phyloP scores from a whole-genome alignment of 78 protist species.

The Planoprotostelium fungivorum region DNA sequence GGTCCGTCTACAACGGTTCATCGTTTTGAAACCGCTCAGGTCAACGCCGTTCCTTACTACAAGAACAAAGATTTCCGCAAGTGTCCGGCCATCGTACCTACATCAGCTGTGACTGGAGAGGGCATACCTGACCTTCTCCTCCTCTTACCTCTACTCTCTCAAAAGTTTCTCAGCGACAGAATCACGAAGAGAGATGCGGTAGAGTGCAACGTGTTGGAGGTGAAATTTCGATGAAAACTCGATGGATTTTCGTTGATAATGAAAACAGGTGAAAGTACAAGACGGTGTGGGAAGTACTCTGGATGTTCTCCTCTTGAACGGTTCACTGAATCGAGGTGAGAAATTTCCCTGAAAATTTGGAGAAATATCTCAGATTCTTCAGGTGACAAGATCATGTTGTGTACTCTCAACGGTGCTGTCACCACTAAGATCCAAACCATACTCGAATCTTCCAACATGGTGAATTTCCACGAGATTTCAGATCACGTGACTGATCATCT shows the following conservation, averaged over 20 bases:
- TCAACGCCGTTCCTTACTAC: slow-evolving; percentile 90
- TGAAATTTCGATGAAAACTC: not conserved
- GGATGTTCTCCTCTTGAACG: slow-evolving; percentile 95
- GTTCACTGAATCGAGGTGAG: slow-evolving; percentile 92
- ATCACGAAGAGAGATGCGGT: slow-evolving; percentile 44
- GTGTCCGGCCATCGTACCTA: slow-evolving; percentile 92
- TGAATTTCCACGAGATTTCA: slow-evolving; percentile 88
- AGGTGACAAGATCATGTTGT: slow-evolving; percentile 86
- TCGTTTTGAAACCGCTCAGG: not conserved
- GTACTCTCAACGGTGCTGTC: slow-evolving; percentile 96
- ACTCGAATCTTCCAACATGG: slow-evolving; percentile 76
- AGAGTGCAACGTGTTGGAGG: slow-evolving; percentile 92
- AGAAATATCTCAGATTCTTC: not conserved
- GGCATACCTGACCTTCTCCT: slow-evolving; percentile 92
- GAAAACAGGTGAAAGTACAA: slow-evolving; percentile 64
- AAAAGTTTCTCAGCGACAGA: slow-evolving; percentile 70
- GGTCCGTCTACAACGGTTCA: not conserved
- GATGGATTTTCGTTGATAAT: not conserved
- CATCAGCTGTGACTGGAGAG: slow-evolving; percentile 98
- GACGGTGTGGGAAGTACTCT: slow-evolving; percentile 95
- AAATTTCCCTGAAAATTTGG: not conserved
- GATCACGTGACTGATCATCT: slow-evolving; percentile 68
- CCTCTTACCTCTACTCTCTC: slow-evolving; percentile 84
- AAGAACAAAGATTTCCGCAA: slow-evolving; percentile 58
- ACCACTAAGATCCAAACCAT: slow-evolving; percentile 85